Evolutionary conservation across 2,329 filamentous ascomycete genomes (phyloP), one percentile per base, ranked within the genome.

Genomic region (Plenodomus lindquistii): DNA sequence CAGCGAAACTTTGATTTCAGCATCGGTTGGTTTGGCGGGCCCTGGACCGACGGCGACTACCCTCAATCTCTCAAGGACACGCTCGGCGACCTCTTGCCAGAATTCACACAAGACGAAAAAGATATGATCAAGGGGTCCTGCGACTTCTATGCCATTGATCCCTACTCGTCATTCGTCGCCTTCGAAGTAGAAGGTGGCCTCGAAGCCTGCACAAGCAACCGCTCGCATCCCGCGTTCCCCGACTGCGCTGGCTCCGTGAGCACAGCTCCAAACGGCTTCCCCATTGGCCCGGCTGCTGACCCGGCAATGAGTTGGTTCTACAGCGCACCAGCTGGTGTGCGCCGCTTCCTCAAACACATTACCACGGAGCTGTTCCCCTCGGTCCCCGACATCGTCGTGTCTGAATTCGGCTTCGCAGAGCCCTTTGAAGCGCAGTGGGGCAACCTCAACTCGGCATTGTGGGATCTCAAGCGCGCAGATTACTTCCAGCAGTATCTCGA

Each of bases 1-100:
- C 70, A 73, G 44, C 64, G 74, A n/a, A 69, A 69, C 46, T 74
- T 70, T 42, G 73, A 75, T 50, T 76, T 76, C 55, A 65, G 63
- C 42, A 63, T 74, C 18, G 75, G 75, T 4, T 77, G 75, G 75
- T 78, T 78, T 46, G 72, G 72, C 16, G 75, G 75, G 2, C 71
- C 73, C n/a, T 79, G 75, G 76, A 71, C 71, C 5, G 73, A 77
- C 46, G 72, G 74, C 29, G 74, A 76, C 52, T 76, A 76, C 44
- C 73, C 73, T 0, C 54, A 67, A 37, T 65, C 60, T 4, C 59
- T 76, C 17, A 75, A 72, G 44, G 66, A 70, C 7, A 75, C 74
- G 2, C 64, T 76, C 1, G 73, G 73, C 11, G 67, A 73, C 40
- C 50, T 75, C 0, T 57, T 76, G 2, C 73, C 74, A 0, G 60